Evolutionary conservation across 2,329 filamentous ascomycete genomes (phyloP).

Genomic region (Cryphonectria japonica): DNA sequence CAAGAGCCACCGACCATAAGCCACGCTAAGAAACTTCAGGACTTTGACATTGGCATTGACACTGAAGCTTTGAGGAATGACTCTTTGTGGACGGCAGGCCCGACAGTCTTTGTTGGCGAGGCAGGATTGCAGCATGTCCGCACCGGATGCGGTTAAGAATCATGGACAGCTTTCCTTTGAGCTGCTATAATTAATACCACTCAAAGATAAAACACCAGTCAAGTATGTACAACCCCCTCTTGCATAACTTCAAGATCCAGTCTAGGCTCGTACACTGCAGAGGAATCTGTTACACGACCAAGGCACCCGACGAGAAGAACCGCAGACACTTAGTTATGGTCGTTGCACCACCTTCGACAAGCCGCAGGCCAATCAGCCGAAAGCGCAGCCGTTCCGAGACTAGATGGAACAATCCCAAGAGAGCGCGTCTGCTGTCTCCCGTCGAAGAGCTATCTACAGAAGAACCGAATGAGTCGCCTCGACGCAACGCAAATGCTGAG

Average conservation of each 20-base stretch:
- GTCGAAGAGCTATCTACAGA: background rate
- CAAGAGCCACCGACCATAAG: background rate
- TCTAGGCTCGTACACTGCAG: background rate
- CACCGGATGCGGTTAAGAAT: slow-evolving; percentile 9
- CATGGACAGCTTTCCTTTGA: background rate
- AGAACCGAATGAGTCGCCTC: no score
- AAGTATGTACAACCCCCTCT: background rate
- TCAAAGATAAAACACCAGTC: background rate
- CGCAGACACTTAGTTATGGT: background rate
- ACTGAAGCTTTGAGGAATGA: background rate
- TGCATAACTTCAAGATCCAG: background rate
- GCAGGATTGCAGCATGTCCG: background rate
- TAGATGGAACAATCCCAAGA: background rate
- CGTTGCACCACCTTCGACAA: background rate
- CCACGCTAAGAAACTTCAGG: background rate
- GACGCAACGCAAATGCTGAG: background rate
- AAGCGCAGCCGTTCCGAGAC: background rate
- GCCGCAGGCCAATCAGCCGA: background rate
- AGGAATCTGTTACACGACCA: background rate
- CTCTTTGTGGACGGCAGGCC: slow-evolving; percentile 9
- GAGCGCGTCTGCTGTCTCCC: background rate
- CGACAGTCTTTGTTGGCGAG: slow-evolving; percentile 7
- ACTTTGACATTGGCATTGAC: background rate
- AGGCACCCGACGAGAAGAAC: background rate
- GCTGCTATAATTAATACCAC: background rate